phyloP scores from a whole-genome alignment of 2,329 filamentous ascomycete genomes.

The Colletotrichum liaoningense region DNA sequence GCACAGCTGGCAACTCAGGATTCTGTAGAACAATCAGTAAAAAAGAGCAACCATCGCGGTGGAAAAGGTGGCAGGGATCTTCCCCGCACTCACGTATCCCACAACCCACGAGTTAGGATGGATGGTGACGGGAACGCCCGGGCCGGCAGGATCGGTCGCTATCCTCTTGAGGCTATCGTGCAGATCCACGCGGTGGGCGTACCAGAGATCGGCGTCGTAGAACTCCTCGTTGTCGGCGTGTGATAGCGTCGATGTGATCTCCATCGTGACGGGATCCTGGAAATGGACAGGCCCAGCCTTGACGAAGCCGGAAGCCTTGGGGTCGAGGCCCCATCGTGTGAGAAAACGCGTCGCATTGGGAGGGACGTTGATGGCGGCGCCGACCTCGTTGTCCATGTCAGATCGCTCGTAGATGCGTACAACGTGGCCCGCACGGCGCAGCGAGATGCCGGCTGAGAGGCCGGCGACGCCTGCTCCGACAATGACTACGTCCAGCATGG shows the following conservation, averaged over 20 bases:
- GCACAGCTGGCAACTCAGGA: slow-evolving; percentile 41
- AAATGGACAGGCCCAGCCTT: slow-evolving; percentile 37
- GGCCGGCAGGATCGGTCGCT: slow-evolving; percentile 43
- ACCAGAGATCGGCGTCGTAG: slow-evolving; percentile 45
- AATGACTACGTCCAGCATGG: slow-evolving; percentile 51
- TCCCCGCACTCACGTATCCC: slow-evolving; percentile 41
- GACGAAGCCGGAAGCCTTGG: slow-evolving; percentile 42
- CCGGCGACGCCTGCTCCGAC: slow-evolving; percentile 56
- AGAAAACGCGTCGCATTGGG: slow-evolving; percentile 52
- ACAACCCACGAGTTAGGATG: slow-evolving; percentile 41
- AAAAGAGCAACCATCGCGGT: background rate
- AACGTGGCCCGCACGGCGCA: slow-evolving; percentile 49
- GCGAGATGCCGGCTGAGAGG: slow-evolving; percentile 51
- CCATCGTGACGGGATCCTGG: slow-evolving; percentile 39
- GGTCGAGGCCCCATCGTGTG: slow-evolving; percentile 49
- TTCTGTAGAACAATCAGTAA: slow-evolving; percentile 35
- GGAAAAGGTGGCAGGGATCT: background rate
- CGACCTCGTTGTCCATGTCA: slow-evolving; percentile 48
- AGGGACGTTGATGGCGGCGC: slow-evolving; percentile 51
- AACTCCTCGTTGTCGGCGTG: slow-evolving; percentile 31
- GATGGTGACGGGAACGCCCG: slow-evolving; percentile 41
- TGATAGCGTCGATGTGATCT: slow-evolving; percentile 38
- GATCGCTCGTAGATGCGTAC: slow-evolving; percentile 56
- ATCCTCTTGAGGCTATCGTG: slow-evolving; percentile 49
- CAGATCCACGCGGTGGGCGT: slow-evolving; percentile 53